Base-by-base conservation (phyloP, 2,329 filamentous ascomycete species). In the Arthrobotrys sphaeroides region DNA sequence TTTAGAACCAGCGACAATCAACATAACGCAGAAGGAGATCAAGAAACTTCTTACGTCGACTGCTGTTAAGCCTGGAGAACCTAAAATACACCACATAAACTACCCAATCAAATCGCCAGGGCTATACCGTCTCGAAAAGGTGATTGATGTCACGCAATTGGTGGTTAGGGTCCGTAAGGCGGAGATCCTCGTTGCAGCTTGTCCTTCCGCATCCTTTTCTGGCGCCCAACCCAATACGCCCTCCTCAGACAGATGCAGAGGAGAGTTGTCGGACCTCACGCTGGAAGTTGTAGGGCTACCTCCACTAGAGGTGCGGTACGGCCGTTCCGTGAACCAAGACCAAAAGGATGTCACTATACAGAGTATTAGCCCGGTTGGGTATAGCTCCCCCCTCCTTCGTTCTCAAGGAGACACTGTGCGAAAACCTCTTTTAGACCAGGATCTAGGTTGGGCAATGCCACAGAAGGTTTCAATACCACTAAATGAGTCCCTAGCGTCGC, bases 121-220 rank as follows among this genome's bases (percentile, higher is more conserved):
- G 36, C 87, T 96, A 18, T 99, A 99, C 83, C 88, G 90, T 43
- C 86, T 99, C 31, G 88, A 90, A 69, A 93, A 90, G 81, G 93
- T 99, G 7, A 84, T 97, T 77, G 95, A 99, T 81, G 90, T 96
- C 81, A 95, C 96, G 73, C 96, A 97, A 82, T 87, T 99, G 31
- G 93, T 98, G 81, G 92, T 97, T 9, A 93, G 94, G 79, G 89
- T 91, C 42, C 86, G 88, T 42, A 87, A 86, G 61, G 90, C 90
- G 55, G 92, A 95, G 79, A 91, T 93, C 0, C 90, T 96, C 65
- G 90, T 99, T 55, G 93, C 96, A 10, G 85, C 88, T 26, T 99
- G 95, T 81, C 95, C 95, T 0, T 90, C 89, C 78, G 95, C 93
- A 18, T 89, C 98, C 26, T 88, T 89, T 77, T 86, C 87, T 0